Percentiles rank a stretch among this genome's conserved stretches.
Conservation (phyloP, 805 yeast species). For the Komagataella kurtzmanii region DNA sequence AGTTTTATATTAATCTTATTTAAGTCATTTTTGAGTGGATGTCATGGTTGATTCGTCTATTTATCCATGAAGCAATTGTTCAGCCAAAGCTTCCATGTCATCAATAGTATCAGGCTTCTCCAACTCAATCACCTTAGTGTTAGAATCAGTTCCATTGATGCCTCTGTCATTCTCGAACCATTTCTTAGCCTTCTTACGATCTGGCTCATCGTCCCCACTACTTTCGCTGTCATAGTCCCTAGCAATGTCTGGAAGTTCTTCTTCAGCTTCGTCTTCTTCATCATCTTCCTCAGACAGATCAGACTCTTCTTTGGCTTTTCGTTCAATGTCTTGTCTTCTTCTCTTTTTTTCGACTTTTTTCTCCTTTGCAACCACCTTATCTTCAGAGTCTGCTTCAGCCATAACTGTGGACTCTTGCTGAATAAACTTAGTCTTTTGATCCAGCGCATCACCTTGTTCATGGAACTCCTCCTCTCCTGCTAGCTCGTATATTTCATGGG, state of each 20-base stretch:
- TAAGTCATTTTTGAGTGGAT: background rate
- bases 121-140: slow-evolving; percentile 41
- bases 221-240: slow-evolving; percentile 5
- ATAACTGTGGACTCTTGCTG: slow-evolving; percentile 52
- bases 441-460: slow-evolving; percentile 47
- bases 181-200: slow-evolving; percentile 24
- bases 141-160: slow-evolving; percentile 12
- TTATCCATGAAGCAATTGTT: slow-evolving; percentile 23
- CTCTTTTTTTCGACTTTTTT: slow-evolving; percentile 84
- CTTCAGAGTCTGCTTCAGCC: slow-evolving; percentile 61
- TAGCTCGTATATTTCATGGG: slow-evolving; percentile 86
- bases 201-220: slow-evolving; percentile 18
- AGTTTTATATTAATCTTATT: background rate
- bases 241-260: slow-evolving; percentile 25
- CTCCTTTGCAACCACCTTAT: slow-evolving; percentile 62
- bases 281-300: slow-evolving; percentile 12
- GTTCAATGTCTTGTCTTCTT: slow-evolving; percentile 70
- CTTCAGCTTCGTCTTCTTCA: slow-evolving; percentile 17
- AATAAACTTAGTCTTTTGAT: slow-evolving; percentile 58
- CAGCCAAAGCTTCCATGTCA: slow-evolving; percentile 84
- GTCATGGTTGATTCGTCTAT: background rate
- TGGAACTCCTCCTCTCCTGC: slow-evolving; percentile 82
- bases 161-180: slow-evolving; percentile 31
- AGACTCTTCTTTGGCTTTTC: slow-evolving; percentile 30
- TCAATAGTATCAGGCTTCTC: slow-evolving; percentile 86